These are phyloP conservation scores for Cerrena zonata DNA, from an alignment of 1,284 basidiomycete species.

Conservation along the genomic window DNA sequence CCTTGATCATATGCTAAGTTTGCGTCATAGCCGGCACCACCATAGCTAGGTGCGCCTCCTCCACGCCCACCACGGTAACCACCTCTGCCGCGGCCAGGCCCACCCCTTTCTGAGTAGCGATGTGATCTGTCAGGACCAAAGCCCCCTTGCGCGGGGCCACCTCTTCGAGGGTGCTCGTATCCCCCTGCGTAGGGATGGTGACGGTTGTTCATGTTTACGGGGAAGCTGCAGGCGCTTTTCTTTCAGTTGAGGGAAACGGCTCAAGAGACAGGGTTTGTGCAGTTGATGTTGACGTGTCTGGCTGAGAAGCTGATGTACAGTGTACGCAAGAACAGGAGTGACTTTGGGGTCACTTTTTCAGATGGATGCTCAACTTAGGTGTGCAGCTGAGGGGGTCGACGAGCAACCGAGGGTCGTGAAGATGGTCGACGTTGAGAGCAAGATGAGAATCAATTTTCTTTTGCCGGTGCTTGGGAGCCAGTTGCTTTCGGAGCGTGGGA, in stretches of 20 bases:
- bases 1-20: conserved; percentile 58
- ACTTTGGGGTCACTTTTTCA: not conserved
- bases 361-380: conserved; percentile 6
- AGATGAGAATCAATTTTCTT: conserved; percentile 15
- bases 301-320: not conserved
- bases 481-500: conserved; percentile 10
- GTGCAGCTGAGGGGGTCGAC: conserved; percentile 12
- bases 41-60: conserved; percentile 27
- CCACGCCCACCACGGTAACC: conserved; percentile 49
- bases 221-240: conserved; percentile 10
- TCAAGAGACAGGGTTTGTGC: too few relatives aligned
- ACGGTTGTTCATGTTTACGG: conserved; percentile 65
- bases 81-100: conserved; percentile 57
- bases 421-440: conserved; percentile 20
- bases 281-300: conserved; percentile 13
- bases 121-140: conserved; percentile 70
- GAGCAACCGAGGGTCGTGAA: conserved; percentile 14
- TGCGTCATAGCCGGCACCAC: conserved; percentile 40
- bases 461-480: not conserved
- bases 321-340: not conserved
- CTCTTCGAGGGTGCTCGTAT: conserved; percentile 64
- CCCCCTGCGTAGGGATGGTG: conserved; percentile 76
- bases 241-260: conserved; percentile 6
- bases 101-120: conserved; percentile 57
- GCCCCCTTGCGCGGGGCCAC: conserved; percentile 50